These are phyloP conservation scores for Tolypocladium inflatum DNA, from an alignment of 2,329 filamentous ascomycete species.

Conservation along the genomic window DNA sequence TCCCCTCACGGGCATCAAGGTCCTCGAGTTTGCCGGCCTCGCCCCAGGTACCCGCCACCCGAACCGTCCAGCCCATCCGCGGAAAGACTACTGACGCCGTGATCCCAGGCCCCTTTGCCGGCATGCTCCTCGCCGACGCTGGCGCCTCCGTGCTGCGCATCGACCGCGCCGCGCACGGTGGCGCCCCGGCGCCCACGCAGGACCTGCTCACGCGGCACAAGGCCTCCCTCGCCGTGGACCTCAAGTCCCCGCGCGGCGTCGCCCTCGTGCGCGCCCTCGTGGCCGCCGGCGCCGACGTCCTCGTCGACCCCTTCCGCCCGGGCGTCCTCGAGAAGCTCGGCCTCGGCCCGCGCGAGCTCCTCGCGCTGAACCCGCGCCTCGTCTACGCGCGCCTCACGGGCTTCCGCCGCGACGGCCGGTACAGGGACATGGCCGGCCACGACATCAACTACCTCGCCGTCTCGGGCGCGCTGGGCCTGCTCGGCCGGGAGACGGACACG, in stretches of 20 bases:
- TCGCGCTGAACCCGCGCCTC: conserved; percentile 60
- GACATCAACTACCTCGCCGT: conserved; percentile 96
- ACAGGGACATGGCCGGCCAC: conserved; percentile 81
- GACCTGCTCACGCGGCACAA: conserved; percentile 79
- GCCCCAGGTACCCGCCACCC: conserved; percentile 43
- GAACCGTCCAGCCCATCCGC: background rate
- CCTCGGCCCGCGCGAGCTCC: conserved; percentile 61
- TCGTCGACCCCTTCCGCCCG: conserved; percentile 91
- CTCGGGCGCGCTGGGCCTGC: conserved; percentile 65
- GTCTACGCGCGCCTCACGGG: conserved; percentile 84
- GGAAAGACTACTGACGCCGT: background rate
- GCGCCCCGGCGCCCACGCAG: conserved; percentile 32
- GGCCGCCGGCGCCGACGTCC: conserved; percentile 62
- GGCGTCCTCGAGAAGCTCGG: conserved; percentile 81
- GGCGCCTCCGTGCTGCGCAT: conserved; percentile 82
- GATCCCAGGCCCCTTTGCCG: conserved; percentile 68
- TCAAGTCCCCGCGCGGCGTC: conserved; percentile 58
- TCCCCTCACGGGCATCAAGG: conserved; percentile 40
- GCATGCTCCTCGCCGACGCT: conserved; percentile 80
- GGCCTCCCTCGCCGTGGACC: conserved; percentile 66
- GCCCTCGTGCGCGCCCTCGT: conserved; percentile 60
- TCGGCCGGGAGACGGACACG: conserved; percentile 59
- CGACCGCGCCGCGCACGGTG: conserved; percentile 51
- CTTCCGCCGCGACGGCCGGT: conserved; percentile 79
- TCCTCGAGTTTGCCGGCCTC: conserved; percentile 51